These are phyloP conservation scores for Eragrostis curvula DNA, from an alignment of 176 grass and related monocot genomes.

Conservation along the genomic window DNA sequence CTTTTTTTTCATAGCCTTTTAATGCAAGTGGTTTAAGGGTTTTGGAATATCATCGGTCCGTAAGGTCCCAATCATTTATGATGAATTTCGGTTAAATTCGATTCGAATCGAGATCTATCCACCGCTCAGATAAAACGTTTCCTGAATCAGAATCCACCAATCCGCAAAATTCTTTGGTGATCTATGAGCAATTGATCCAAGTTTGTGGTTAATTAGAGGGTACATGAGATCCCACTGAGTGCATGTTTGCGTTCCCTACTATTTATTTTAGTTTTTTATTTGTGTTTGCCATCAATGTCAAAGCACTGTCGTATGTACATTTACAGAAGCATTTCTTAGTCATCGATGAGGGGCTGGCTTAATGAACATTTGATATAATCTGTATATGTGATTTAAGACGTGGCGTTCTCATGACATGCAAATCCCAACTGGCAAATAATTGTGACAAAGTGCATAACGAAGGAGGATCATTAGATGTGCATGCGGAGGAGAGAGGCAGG, in stretches of 20 bases:
- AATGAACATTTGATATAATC: neutral
- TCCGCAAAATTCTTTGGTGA: neutral
- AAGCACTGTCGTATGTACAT: neutral
- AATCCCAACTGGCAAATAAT: neutral
- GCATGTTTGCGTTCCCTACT: neutral
- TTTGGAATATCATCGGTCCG: constrained; percentile 28
- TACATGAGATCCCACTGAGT: neutral
- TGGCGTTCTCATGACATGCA: neutral
- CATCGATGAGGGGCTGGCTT: neutral
- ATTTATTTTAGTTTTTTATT: neutral
- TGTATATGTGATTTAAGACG: neutral
- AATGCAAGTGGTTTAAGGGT: neutral
- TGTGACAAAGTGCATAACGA: neutral
- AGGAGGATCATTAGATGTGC: neutral
- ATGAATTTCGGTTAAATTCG: neutral
- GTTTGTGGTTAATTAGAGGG: neutral
- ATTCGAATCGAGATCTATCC: neutral
- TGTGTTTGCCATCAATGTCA: neutral
- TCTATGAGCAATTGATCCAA: neutral
- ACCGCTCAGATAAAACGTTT: neutral
- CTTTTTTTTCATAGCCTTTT: neutral
- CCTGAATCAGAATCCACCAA: neutral
- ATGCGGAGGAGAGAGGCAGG: neutral
- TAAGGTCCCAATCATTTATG: neutral
- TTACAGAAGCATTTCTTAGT: neutral